These are phyloP conservation scores for Furcasterigmium sp. DNA, from an alignment of 2,329 filamentous ascomycete species.

Conservation along the genomic window DNA sequence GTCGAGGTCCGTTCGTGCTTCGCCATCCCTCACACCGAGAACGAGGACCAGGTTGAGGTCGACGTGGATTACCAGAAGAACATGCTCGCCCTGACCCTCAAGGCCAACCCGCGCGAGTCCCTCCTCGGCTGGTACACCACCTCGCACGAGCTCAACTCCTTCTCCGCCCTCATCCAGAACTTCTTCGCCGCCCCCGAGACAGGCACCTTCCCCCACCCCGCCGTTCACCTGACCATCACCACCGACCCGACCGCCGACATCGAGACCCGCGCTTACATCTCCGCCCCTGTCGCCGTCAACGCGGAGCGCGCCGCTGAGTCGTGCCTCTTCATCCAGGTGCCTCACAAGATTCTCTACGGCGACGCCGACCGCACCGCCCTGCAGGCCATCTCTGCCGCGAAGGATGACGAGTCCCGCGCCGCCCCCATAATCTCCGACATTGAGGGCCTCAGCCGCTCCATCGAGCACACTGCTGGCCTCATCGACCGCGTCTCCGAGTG, in stretches of 20 bases:
- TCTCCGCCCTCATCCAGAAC: constrained; percentile 98
- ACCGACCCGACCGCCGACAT: constrained; percentile 86
- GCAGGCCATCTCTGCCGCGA: constrained; percentile 78
- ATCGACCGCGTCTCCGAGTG: constrained; percentile 89
- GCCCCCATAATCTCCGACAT: constrained; percentile 79
- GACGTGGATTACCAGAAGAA: constrained; percentile 99
- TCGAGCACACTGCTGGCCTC: constrained; percentile 84
- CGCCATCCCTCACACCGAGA: constrained; percentile 97
- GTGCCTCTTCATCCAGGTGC: constrained; percentile 95
- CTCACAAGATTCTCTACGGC: constrained; percentile 86
- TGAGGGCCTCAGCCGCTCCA: constrained; percentile 76
- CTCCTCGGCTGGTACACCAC: constrained; percentile 99
- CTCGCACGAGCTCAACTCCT: constrained; percentile 93
- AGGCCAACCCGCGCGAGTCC: constrained; percentile 88
- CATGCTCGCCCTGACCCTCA: constrained; percentile 92
- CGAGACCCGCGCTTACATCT: constrained; percentile 90
- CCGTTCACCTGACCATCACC: constrained; percentile 91
- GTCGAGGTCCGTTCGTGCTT: constrained; percentile 96
- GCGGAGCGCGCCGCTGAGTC: constrained; percentile 92
- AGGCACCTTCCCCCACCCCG: constrained; percentile 95
- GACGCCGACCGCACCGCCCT: constrained; percentile 64
- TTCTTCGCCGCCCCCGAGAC: constrained; percentile 97
- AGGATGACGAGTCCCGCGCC: constrained; percentile 69
- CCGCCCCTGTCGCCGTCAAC: constrained; percentile 88
- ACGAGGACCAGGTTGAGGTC: constrained; percentile 96